Conservation (phyloP, 2,329 filamentous ascomycete species). For the Byssochlamys sp. region DNA sequence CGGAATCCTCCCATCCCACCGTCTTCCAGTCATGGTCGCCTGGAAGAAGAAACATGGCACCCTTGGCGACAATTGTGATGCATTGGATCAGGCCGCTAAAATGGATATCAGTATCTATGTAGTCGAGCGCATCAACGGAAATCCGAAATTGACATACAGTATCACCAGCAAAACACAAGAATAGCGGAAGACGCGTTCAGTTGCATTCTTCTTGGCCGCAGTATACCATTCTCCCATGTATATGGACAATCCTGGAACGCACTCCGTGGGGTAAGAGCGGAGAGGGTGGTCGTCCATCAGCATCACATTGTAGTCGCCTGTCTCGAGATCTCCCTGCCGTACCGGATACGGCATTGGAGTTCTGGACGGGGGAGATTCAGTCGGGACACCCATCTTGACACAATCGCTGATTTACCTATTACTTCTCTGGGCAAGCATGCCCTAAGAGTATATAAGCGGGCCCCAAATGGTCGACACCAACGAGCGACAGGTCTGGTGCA, state of each 20-base stretch:
- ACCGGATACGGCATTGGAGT: background rate
- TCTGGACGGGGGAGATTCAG: background rate
- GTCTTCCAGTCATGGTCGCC: conserved; percentile 2
- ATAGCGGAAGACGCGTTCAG: conserved; percentile 13
- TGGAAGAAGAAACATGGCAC: conserved; percentile 9
- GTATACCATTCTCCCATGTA: conserved; percentile 11
- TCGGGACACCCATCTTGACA: background rate
- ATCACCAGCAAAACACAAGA: conserved; percentile 18
- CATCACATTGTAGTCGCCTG: conserved; percentile 17
- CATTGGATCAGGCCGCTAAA: conserved; percentile 14
- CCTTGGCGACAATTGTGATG: conserved; percentile 11
- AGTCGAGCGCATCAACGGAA: background rate
- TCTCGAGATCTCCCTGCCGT: conserved; percentile 16
- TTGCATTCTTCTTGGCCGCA: conserved; percentile 11
- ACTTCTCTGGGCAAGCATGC: background rate
- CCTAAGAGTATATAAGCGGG: background rate
- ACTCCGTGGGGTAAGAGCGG: conserved; percentile 22
- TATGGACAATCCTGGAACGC: conserved; percentile 16
- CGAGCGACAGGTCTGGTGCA: background rate
- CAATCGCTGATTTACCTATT: background rate
- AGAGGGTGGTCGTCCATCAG: conserved; percentile 27
- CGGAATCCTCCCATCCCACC: background rate
- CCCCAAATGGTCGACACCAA: background rate
- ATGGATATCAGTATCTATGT: background rate
- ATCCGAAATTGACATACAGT: conserved; percentile 8